A percentile compares a stretch with the other conserved stretches of the same genome.
phyloP scores from a whole-genome alignment of 2,329 filamentous ascomycete species.

The Emericellopsis atlantica region DNA sequence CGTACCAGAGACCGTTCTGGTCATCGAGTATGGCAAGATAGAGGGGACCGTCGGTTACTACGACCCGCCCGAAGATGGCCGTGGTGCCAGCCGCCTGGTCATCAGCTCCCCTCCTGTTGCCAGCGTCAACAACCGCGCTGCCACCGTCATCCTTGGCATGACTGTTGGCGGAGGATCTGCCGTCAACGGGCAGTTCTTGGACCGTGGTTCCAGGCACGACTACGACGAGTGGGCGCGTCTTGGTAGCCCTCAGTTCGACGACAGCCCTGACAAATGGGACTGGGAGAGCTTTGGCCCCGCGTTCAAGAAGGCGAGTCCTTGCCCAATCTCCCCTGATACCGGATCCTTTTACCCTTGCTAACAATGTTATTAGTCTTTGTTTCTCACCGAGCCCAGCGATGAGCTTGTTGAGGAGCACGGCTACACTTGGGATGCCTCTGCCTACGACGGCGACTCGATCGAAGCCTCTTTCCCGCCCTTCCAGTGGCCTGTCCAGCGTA shows the following conservation, averaged over 20 bases:
- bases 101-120: constrained; percentile 12
- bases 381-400: constrained; percentile 9
- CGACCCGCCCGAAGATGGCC: constrained; percentile 12
- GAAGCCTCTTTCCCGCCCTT: constrained; percentile 17
- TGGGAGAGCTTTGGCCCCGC: constrained; percentile 20
- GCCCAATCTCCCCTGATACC: background rate
- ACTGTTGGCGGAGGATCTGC: constrained; percentile 21
- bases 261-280: constrained; percentile 14
- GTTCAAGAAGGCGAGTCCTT: constrained; percentile 17
- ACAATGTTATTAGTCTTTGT: constrained; percentile 4
- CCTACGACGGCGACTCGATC: constrained; percentile 17
- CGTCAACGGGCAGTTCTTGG: constrained; percentile 24
- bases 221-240: constrained; percentile 20
- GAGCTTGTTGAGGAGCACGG: constrained; percentile 13
- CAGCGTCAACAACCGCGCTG: constrained; percentile 13
- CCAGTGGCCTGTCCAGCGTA: constrained; percentile 15
- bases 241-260: constrained; percentile 11
- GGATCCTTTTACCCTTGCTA: background rate
- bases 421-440: constrained; percentile 18
- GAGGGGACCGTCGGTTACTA: constrained; percentile 11
- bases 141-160: constrained; percentile 15
- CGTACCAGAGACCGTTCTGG: constrained; percentile 6
- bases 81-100: constrained; percentile 9
- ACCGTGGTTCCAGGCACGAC: constrained; percentile 19
- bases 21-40: constrained; percentile 9